Percentiles rank a stretch among this genome's conserved stretches.
These are phyloP conservation scores for Tephrocybe sp. DNA, from an alignment of 768 basidiomycete genomes.

Conservation along the genomic window DNA sequence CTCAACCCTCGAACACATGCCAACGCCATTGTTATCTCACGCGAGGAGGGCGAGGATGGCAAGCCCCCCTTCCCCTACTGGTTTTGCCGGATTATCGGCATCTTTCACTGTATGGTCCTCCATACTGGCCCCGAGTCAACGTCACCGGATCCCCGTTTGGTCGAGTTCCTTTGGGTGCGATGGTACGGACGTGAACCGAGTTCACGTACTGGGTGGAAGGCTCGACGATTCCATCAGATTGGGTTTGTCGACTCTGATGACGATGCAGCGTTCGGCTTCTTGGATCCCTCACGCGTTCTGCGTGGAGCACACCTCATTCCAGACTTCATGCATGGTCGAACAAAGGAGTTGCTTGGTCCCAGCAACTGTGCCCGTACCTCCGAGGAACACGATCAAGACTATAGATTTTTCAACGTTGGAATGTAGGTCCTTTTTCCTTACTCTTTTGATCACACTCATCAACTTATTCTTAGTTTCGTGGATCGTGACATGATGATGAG, in stretches of 20 bases:
- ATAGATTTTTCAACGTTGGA: not conserved
- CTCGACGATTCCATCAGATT: slow-evolving; percentile 30
- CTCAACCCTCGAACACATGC: slow-evolving; percentile 29
- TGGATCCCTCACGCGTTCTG: slow-evolving; percentile 39
- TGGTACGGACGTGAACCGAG: slow-evolving; percentile 32
- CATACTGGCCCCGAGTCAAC: slow-evolving; percentile 11
- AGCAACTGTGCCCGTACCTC: not conserved
- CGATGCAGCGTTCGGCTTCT: slow-evolving; percentile 39
- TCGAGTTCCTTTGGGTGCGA: slow-evolving; percentile 42
- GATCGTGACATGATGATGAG: slow-evolving; percentile 5
- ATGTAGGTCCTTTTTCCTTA: slow-evolving; percentile 1
- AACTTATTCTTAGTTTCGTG: not conserved
- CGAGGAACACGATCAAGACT: not conserved
- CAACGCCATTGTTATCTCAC: slow-evolving; percentile 27
- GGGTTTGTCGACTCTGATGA: slow-evolving; percentile 33
- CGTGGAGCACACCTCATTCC: slow-evolving; percentile 21
- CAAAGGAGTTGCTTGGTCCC: not conserved
- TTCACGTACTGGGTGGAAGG: slow-evolving; percentile 24
- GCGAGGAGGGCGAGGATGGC: slow-evolving; percentile 3
- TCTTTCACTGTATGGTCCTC: slow-evolving; percentile 21
- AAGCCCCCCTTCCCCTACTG: slow-evolving; percentile 20
- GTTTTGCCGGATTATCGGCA: slow-evolving; percentile 21
- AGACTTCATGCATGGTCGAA: not conserved
- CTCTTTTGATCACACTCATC: too few species aligned
- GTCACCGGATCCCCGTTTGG: slow-evolving; percentile 6